Evolutionary conservation across 768 basidiomycete species (phyloP), one percentile per base, ranked within the genome.

Genomic region (Trametes coccinea): DNA sequence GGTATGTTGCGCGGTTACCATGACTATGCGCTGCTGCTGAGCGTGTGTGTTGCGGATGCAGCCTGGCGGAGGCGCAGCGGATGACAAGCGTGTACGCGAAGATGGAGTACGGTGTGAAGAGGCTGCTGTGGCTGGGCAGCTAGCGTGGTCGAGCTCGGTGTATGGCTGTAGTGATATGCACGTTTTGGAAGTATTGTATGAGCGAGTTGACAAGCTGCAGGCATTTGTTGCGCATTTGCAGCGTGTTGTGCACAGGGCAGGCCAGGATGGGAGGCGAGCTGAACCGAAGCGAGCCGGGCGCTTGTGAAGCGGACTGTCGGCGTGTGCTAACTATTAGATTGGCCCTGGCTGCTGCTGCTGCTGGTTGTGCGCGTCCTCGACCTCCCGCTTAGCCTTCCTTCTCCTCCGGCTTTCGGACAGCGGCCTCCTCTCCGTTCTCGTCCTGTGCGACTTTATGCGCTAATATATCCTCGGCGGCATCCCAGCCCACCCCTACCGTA

Each of bases 71-170:
- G 66, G 95, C 95, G 2, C 87, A 89, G 72, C 81, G 84, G 56
- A 87, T 88, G 79, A 97, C 93, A 2, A 91, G 87, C 62, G 79
- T 95, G 66, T 90, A 92, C 72, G 85, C 93, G 13, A 93, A 94
- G 76, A 89, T 96, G 85, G 95, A 97, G 70, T 93, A 96, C 72
- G 92, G 92, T 0, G 80, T 97, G 53, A 98, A 95, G 80, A 80
- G 93, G 65, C 76, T 96, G 71, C 74, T 96, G 61, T 96, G 94
- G 94, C 74, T 96, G 50, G 91, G 92, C 51, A 82, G 88, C 64
- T 92, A 67, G 73, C 50, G 55, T 17, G 40, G 43, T 40, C n/a
- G 45, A 33, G 17, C 29, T 43, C n/a, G 29, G 13, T 37, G 40
- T 55, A 55, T 17, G 29, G n/a, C 40, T 56, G 5, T 11, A 37